Evolutionary conservation across 2,329 filamentous ascomycete genomes (phyloP).

Genomic region (Mariannaea sp.): DNA sequence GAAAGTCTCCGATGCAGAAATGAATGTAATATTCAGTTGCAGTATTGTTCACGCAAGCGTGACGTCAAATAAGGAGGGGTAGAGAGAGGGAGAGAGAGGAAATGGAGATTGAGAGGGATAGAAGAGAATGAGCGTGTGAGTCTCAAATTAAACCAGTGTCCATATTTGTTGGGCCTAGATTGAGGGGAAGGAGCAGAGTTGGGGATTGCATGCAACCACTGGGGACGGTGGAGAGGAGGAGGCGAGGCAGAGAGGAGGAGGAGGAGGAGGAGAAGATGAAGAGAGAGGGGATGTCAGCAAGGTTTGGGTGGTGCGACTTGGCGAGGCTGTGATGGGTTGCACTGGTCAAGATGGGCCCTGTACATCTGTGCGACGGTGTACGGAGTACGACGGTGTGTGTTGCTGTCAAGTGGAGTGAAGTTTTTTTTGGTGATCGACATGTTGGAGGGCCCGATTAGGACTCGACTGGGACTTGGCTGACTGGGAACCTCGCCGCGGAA

Average conservation of each 20-base stretch:
- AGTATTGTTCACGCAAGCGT: neutral
- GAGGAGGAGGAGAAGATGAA: neutral
- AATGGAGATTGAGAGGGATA: no score
- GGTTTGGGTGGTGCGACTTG: conserved; percentile 2
- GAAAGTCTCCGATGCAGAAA: neutral
- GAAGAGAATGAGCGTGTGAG: conserved; percentile 8
- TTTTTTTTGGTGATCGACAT: conserved; percentile 16
- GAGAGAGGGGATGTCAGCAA: neutral
- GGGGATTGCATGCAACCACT: conserved; percentile 6
- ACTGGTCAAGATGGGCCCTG: conserved; percentile 1
- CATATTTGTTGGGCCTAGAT: neutral
- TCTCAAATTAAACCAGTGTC: neutral
- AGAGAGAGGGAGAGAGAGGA: no score
- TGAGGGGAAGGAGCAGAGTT: conserved; percentile 3
- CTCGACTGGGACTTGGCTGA: conserved; percentile 6
- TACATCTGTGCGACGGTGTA: no score
- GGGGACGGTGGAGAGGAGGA: neutral
- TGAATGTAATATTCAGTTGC: neutral
- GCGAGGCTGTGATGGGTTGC: conserved; percentile 12
- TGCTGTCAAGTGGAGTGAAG: conserved; percentile 1
- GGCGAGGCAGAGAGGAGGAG: neutral
- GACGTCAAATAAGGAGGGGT: neutral
- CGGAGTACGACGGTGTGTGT: no score
- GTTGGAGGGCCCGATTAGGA: conserved; percentile 5
- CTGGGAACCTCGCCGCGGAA: neutral